These are phyloP conservation scores for Sambucus nigra DNA, from an alignment of 129 eudicot genomes.

Conservation along the genomic window DNA sequence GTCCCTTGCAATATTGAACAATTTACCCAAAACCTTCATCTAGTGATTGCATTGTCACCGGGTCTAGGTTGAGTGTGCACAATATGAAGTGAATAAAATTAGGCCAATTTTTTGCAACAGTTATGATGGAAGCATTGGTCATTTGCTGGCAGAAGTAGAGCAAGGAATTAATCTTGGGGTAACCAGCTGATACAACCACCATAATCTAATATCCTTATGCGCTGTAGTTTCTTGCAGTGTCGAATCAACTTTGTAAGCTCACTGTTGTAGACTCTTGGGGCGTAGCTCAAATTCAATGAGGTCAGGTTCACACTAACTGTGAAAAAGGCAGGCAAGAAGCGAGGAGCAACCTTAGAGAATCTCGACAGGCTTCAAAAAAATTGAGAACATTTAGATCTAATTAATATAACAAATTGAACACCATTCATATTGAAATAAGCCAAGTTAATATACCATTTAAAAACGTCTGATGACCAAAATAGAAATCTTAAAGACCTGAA, in stretches of 20 bases:
- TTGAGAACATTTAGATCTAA: too few relatives aligned
- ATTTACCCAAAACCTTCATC: conserved; percentile 82
- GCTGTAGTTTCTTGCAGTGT: conserved; percentile 50
- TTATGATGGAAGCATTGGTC: conserved; percentile 66
- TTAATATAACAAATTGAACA: too few relatives aligned
- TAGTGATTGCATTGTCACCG: conserved; percentile 51
- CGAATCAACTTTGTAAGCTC: conserved; percentile 46
- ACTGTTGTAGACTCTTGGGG: conserved; percentile 24
- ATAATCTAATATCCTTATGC: conserved; percentile 47
- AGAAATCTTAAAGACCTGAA: too few relatives aligned
- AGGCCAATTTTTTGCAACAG: conserved; percentile 67
- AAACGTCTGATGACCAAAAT: too few relatives aligned
- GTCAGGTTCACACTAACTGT: conserved; percentile 49
- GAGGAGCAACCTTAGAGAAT: conserved; percentile 48
- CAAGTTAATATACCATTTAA: too few relatives aligned
- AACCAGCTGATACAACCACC: conserved; percentile 58
- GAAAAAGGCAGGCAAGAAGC: conserved; percentile 43
- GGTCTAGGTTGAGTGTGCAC: conserved; percentile 50
- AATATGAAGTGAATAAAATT: conserved; percentile 47
- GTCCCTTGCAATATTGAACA: conserved; percentile 58
- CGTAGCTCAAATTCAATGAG: conserved; percentile 58
- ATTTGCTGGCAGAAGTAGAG: conserved; percentile 67
- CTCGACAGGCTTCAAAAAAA: conserved; percentile 62
- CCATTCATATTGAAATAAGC: too few relatives aligned
- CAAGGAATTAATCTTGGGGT: conserved; percentile 52